phyloP scores from a whole-genome alignment of 2,329 filamentous ascomycete genomes.

The Monilinia laxa region DNA sequence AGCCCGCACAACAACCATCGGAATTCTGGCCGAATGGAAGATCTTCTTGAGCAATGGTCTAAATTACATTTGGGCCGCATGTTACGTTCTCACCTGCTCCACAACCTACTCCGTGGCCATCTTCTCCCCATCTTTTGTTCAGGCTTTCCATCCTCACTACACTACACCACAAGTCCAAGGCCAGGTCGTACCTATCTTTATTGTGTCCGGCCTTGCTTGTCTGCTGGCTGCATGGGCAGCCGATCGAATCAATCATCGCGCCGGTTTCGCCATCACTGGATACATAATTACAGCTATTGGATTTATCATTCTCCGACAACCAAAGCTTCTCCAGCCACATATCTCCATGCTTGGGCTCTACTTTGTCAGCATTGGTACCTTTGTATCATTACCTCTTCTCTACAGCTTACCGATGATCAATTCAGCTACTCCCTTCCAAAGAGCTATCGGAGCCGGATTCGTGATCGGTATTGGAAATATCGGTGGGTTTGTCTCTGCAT shows the following conservation, averaged over 20 bases:
- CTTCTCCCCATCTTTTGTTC: conserved; percentile 59
- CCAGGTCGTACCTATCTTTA: conserved; percentile 45
- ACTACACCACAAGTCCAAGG: conserved; percentile 57
- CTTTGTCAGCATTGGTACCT: conserved; percentile 62
- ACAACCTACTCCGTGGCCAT: conserved; percentile 54
- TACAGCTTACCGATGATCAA: conserved; percentile 65
- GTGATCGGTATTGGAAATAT: conserved; percentile 68
- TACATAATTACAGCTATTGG: conserved; percentile 39
- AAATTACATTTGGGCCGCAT: conserved; percentile 49
- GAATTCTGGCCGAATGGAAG: conserved; percentile 59
- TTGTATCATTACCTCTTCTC: conserved; percentile 62
- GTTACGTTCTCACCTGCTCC: conserved; percentile 37
- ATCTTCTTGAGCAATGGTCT: conserved; percentile 61
- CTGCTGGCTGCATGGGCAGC: conserved; percentile 41
- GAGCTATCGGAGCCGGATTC: conserved; percentile 50
- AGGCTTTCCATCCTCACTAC: conserved; percentile 67
- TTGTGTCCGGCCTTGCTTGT: conserved; percentile 40
- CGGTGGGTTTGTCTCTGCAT: conserved; percentile 63
- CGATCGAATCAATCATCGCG: conserved; percentile 42
- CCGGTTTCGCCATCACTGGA: conserved; percentile 41
- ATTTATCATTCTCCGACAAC: conserved; percentile 41
- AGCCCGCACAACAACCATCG: conserved; percentile 57
- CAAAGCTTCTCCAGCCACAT: conserved; percentile 27
- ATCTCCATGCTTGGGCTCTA: conserved; percentile 57
- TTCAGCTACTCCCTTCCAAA: conserved; percentile 60